Evolutionary conservation across 768 basidiomycete genomes (phyloP).

Genomic region (Agrocybe chaxingu): DNA sequence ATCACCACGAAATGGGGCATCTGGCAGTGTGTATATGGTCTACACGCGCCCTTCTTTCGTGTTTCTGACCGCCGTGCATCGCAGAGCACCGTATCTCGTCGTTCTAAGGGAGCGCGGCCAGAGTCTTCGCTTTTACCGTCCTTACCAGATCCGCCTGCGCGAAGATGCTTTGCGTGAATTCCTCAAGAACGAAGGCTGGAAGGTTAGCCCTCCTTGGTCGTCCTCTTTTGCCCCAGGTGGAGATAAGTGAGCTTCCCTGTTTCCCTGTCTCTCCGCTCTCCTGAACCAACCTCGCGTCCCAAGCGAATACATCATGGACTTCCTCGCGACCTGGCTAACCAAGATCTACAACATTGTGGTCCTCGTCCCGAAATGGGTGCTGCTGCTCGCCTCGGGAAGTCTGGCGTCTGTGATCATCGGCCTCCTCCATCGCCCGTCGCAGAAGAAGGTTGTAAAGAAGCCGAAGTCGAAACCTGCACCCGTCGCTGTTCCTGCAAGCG

Average conservation of each 20-base stretch:
- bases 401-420: constrained; percentile 66
- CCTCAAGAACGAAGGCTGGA: constrained; percentile 63
- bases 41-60: neutral
- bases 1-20: constrained; percentile 84
- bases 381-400: constrained; percentile 64
- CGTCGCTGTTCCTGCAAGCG: neutral
- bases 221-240: constrained; percentile 75
- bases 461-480: neutral
- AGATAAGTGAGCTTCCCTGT: constrained; percentile 42
- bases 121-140: constrained; percentile 77
- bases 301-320: constrained; percentile 70
- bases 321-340: constrained; percentile 46
- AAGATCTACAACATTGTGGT: constrained; percentile 50
- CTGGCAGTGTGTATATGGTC: constrained; percentile 64
- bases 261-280: neutral
- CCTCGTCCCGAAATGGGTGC: constrained; percentile 66
- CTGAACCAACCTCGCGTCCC: neutral
- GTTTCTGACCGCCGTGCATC: neutral
- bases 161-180: constrained; percentile 63
- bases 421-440: constrained; percentile 48
- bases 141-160: constrained; percentile 57
- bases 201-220: constrained; percentile 63
- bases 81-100: constrained; percentile 75
- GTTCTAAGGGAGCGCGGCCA: constrained; percentile 69
- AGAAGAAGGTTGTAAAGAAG: constrained; percentile 4